Percentiles rank a stretch among this genome's conserved stretches.
Evolutionary conservation across 1,284 basidiomycete genomes (phyloP).

Genomic region (Phenoliferia sp.): DNA sequence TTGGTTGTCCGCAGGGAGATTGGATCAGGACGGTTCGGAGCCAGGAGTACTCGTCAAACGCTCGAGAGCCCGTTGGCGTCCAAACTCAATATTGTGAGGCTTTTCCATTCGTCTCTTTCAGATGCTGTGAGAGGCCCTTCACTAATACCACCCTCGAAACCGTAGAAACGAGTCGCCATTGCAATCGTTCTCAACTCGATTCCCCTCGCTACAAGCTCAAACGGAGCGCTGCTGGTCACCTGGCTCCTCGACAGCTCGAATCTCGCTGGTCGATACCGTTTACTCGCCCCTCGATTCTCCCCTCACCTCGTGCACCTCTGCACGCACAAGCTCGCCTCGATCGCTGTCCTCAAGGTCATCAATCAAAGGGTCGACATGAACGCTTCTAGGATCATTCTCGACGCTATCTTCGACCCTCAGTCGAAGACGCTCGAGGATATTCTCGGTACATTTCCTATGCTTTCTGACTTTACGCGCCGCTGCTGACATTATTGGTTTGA

Average conservation of each 20-base stretch:
- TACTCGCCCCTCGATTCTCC: slow-evolving; percentile 89
- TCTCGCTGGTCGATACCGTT: slow-evolving; percentile 84
- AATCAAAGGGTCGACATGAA: slow-evolving; percentile 41
- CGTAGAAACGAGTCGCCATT: slow-evolving; percentile 81
- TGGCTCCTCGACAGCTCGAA: slow-evolving; percentile 94
- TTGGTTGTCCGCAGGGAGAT: slow-evolving; percentile 28
- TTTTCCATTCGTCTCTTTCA: neutral
- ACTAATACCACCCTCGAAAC: slow-evolving; percentile 4
- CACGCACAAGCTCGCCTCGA: slow-evolving; percentile 93
- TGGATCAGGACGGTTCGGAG: slow-evolving; percentile 68
- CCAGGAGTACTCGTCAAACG: slow-evolving; percentile 94
- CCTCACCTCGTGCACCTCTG: slow-evolving; percentile 94
- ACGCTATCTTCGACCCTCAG: slow-evolving; percentile 39
- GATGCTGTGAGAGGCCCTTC: no score
- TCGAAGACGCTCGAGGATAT: slow-evolving; percentile 80
- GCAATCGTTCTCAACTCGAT: slow-evolving; percentile 95
- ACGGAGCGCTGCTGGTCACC: slow-evolving; percentile 88
- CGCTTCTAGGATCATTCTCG: slow-evolving; percentile 39
- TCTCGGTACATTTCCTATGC: slow-evolving; percentile 48
- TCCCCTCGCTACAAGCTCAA: slow-evolving; percentile 93
- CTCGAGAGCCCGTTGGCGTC: slow-evolving; percentile 83
- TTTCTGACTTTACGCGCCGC: slow-evolving; percentile 13
- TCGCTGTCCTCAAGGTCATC: slow-evolving; percentile 72
- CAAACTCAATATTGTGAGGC: slow-evolving; percentile 66
- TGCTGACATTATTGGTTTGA: neutral